A percentile compares a stretch with the other conserved stretches of the same genome.
phyloP scores from a whole-genome alignment of 768 basidiomycete species.

The Tulasnella sp. region DNA sequence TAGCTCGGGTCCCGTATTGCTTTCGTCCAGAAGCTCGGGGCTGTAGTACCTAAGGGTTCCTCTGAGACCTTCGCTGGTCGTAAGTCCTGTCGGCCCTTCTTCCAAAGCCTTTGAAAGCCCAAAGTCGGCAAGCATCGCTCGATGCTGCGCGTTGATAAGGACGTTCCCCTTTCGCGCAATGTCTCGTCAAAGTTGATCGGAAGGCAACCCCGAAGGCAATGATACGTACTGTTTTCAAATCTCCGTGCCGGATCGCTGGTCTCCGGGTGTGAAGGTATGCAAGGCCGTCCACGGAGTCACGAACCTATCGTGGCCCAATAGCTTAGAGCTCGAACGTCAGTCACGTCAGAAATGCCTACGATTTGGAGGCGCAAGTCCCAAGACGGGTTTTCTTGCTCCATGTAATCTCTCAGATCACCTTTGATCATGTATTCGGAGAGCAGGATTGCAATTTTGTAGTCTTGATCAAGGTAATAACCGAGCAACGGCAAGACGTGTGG shows the following conservation, averaged over 20 bases:
- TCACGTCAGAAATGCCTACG: no score
- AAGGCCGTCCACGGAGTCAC: not conserved
- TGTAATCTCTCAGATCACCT: not conserved
- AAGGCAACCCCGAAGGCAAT: no score
- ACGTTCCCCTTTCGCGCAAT: constrained; percentile 5
- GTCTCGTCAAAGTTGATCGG: not conserved
- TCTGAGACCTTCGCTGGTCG: not conserved
- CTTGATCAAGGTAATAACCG: not conserved
- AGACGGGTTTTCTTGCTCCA: not conserved
- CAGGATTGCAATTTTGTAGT: not conserved
- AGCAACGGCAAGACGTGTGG: not conserved
- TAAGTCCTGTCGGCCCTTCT: not conserved
- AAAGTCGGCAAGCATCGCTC: not conserved
- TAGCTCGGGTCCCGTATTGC: no score
- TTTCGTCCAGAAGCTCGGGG: no score
- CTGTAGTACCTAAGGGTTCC: not conserved
- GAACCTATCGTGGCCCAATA: no score
- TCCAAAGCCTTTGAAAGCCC: not conserved
- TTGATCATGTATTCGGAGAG: not conserved
- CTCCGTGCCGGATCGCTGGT: not conserved
- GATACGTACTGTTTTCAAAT: not conserved
- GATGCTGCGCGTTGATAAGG: not conserved
- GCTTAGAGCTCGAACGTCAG: no score
- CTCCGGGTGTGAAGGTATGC: not conserved
- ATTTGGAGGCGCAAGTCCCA: not conserved